A percentile compares a stretch with the other conserved stretches of the same genome.
These are phyloP conservation scores for Blastobotrys muscicola DNA, from an alignment of 805 yeast species.

Conservation along the genomic window DNA sequence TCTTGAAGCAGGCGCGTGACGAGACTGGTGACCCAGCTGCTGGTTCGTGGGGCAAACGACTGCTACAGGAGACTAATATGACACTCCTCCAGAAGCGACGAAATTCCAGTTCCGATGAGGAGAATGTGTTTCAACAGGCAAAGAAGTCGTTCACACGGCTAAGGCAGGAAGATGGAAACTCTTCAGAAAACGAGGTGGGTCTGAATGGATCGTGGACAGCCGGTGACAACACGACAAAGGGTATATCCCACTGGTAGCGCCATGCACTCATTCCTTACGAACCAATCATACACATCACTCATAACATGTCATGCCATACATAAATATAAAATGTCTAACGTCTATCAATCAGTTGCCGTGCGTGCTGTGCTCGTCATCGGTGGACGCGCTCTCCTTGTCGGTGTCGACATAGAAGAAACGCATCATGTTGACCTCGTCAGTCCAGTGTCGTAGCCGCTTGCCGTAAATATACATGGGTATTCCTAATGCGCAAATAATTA, in stretches of 20 bases:
- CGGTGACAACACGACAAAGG: not conserved
- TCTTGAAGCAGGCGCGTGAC: slow-evolving; percentile 89
- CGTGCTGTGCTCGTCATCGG: not conserved
- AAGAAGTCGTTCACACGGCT: not conserved
- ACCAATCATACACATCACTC: not conserved
- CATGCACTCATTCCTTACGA: not conserved
- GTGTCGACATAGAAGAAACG: slow-evolving; percentile 31
- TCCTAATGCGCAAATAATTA: slow-evolving; percentile 39
- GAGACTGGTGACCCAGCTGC: slow-evolving; percentile 94
- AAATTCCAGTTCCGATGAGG: slow-evolving; percentile 11
- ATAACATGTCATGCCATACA: not conserved
- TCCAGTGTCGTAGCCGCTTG: slow-evolving; percentile 41
- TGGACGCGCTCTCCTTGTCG: slow-evolving; percentile 7
- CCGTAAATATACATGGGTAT: slow-evolving; percentile 49
- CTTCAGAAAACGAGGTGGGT: slow-evolving; percentile 4
- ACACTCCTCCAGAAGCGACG: slow-evolving; percentile 5
- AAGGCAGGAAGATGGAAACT: not conserved
- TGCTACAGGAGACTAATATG: slow-evolving; percentile 21
- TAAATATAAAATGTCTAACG: not conserved
- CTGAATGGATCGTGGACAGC: slow-evolving; percentile 5
- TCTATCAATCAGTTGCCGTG: not conserved
- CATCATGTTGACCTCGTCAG: slow-evolving; percentile 39
- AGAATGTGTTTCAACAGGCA: not conserved
- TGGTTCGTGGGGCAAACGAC: slow-evolving; percentile 78
- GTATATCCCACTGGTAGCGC: slow-evolving; percentile 4